Percentiles rank a stretch among this genome's conserved stretches.
Conservation (phyloP, 176 grass and related monocot genomes). For the Hordeum marinum region DNA sequence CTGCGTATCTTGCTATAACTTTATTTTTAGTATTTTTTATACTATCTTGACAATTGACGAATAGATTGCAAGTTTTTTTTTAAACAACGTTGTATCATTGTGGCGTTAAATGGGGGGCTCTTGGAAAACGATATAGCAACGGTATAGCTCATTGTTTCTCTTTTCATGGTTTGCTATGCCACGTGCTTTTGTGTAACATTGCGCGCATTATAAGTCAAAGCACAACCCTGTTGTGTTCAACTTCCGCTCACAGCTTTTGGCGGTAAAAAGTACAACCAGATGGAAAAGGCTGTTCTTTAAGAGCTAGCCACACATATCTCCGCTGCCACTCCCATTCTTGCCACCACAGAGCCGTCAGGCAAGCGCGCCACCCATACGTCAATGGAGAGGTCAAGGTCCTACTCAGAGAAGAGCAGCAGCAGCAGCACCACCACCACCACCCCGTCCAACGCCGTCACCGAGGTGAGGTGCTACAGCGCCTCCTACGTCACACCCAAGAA, state of each 20-base stretch:
- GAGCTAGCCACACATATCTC: background rate
- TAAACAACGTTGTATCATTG: no score
- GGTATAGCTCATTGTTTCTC: no score
- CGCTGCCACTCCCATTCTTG: background rate
- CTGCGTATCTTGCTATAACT: no score
- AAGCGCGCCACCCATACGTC: background rate
- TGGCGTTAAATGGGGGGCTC: no score
- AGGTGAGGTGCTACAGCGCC: constrained; percentile 39
- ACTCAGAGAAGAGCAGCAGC: background rate
- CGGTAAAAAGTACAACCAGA: background rate
- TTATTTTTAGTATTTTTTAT: no score
- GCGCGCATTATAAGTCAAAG: background rate
- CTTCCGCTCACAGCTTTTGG: background rate
- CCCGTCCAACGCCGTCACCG: background rate
- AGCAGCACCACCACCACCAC: background rate
- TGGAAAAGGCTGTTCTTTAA: background rate
- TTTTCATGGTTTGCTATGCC: no score
- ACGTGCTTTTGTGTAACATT: no score
- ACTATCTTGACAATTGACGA: no score
- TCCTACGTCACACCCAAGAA: constrained; percentile 44
- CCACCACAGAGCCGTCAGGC: background rate
- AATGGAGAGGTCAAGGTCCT: constrained; percentile 34
- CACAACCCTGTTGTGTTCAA: background rate
- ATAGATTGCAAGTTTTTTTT: no score
- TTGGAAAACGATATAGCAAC: no score